phyloP scores from a whole-genome alignment of 805 yeast genomes.

The Wickerhamiella spandovensis region DNA sequence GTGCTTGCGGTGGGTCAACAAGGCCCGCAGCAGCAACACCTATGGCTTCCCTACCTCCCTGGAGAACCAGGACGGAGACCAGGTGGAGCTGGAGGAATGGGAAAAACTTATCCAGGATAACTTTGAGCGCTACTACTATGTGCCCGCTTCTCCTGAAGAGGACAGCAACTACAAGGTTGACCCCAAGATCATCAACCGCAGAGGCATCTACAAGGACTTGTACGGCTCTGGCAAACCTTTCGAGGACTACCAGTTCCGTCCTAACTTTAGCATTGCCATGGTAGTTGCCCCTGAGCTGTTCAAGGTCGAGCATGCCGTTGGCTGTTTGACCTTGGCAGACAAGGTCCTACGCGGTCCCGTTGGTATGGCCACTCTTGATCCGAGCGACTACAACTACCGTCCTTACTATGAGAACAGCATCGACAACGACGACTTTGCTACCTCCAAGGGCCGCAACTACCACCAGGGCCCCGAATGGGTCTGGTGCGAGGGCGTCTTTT shows the following conservation, averaged over 20 bases:
- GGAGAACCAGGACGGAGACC: slow-evolving; percentile 41
- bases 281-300: slow-evolving; percentile 91
- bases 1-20: slow-evolving; percentile 63
- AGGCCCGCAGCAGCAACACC: slow-evolving; percentile 37
- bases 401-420: slow-evolving; percentile 76
- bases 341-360: slow-evolving; percentile 66
- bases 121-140: slow-evolving; percentile 67
- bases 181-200: slow-evolving; percentile 55
- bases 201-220: slow-evolving; percentile 89
- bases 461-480: slow-evolving; percentile 99
- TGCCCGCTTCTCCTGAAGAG: slow-evolving; percentile 52
- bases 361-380: slow-evolving; percentile 88
- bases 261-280: slow-evolving; percentile 88
- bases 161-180: slow-evolving; percentile 54
- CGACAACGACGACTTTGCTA: slow-evolving; percentile 77
- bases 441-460: slow-evolving; percentile 89
- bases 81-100: slow-evolving; percentile 56
- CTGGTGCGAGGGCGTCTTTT: slow-evolving; percentile 78
- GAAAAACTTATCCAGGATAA: slow-evolving; percentile 50
- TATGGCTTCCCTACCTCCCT: slow-evolving; percentile 47
- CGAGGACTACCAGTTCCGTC: slow-evolving; percentile 87
- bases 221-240: slow-evolving; percentile 70
- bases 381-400: slow-evolving; percentile 79
- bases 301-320: slow-evolving; percentile 41
- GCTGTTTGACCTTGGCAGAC: slow-evolving; percentile 66